phyloP scores from a whole-genome alignment of 139 green algal species.

The Astrephomene gubernaculifera region DNA sequence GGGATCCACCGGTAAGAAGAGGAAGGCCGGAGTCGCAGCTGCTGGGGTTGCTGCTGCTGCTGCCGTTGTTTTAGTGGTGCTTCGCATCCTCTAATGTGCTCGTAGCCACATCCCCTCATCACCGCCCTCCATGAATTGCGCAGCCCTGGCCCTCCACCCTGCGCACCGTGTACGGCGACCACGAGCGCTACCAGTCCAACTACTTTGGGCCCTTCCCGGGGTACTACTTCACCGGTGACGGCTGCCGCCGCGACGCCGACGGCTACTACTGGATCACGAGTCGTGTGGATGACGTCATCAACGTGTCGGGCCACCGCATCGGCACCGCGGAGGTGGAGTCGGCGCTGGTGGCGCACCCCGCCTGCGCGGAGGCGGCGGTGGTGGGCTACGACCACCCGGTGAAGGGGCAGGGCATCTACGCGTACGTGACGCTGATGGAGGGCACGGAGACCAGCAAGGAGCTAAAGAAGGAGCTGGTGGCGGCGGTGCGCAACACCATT shows the following conservation, averaged over 20 bases:
- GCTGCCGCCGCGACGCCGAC: constrained; percentile 70
- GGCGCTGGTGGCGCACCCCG: constrained; percentile 85
- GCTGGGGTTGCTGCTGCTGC: background rate
- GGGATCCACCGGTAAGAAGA: constrained; percentile 72
- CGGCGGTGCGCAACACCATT: constrained; percentile 61
- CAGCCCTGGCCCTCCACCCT: constrained; percentile 89
- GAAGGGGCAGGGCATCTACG: constrained; percentile 97
- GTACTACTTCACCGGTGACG: constrained; percentile 86
- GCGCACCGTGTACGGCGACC: constrained; percentile 88
- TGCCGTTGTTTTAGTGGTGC: no score
- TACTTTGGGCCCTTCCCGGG: constrained; percentile 71
- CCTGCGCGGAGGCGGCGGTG: constrained; percentile 93
- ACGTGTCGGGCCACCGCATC: constrained; percentile 93
- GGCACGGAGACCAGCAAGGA: constrained; percentile 40
- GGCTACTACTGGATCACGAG: constrained; percentile 89
- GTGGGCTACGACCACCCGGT: constrained; percentile 86
- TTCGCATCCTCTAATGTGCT: no score
- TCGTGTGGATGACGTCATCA: constrained; percentile 96
- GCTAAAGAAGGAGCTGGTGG: constrained; percentile 53
- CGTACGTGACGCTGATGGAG: constrained; percentile 92
- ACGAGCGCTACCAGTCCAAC: constrained; percentile 85
- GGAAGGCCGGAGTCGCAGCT: background rate
- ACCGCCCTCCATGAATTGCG: constrained; percentile 43
- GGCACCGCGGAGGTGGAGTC: constrained; percentile 97
- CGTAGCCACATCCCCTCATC: background rate